A percentile compares a stretch with the other conserved stretches of the same genome.
phyloP scores from a whole-genome alignment of 2,329 filamentous ascomycete genomes.

The Penicillium sp. region DNA sequence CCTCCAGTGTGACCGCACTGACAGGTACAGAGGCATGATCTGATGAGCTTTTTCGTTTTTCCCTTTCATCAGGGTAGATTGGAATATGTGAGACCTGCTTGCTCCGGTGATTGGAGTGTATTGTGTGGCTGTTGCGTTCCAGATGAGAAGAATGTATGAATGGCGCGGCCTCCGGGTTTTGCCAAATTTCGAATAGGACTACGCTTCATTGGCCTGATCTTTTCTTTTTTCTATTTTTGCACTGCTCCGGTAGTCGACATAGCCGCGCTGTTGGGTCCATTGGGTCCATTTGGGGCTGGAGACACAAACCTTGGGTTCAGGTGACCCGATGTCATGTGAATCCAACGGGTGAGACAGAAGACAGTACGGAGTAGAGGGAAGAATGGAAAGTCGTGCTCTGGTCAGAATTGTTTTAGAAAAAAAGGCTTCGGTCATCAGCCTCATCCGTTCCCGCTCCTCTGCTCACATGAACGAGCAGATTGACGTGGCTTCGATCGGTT shows the following conservation, averaged over 20 bases:
- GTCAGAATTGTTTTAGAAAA: background rate
- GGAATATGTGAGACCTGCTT: slow-evolving; percentile 16
- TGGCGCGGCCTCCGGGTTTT: slow-evolving; percentile 2
- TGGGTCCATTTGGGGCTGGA: slow-evolving; percentile 1
- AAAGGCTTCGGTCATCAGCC: slow-evolving; percentile 13
- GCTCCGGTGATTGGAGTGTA: background rate
- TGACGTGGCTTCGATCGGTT: slow-evolving; percentile 23
- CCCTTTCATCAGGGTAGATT: slow-evolving; percentile 10
- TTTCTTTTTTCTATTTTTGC: background rate
- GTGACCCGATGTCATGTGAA: slow-evolving; percentile 18
- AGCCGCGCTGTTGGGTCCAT: slow-evolving; percentile 14
- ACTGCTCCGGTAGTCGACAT: slow-evolving; percentile 8
- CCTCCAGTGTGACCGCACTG: slow-evolving; percentile 20
- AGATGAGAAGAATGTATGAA: background rate
- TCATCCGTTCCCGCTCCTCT: slow-evolving; percentile 10
- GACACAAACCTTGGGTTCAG: slow-evolving; percentile 14
- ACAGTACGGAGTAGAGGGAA: background rate
- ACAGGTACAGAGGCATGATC: slow-evolving; percentile 20
- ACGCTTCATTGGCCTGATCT: background rate
- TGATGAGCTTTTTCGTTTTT: slow-evolving; percentile 1
- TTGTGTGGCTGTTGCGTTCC: background rate
- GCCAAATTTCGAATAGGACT: slow-evolving; percentile 6
- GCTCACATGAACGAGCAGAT: slow-evolving; percentile 19
- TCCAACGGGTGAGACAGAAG: slow-evolving; percentile 13
- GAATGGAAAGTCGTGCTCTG: slow-evolving; percentile 2